These are phyloP conservation scores for Cordyceps javanica DNA, from an alignment of 2,329 filamentous ascomycete species.

Conservation along the genomic window DNA sequence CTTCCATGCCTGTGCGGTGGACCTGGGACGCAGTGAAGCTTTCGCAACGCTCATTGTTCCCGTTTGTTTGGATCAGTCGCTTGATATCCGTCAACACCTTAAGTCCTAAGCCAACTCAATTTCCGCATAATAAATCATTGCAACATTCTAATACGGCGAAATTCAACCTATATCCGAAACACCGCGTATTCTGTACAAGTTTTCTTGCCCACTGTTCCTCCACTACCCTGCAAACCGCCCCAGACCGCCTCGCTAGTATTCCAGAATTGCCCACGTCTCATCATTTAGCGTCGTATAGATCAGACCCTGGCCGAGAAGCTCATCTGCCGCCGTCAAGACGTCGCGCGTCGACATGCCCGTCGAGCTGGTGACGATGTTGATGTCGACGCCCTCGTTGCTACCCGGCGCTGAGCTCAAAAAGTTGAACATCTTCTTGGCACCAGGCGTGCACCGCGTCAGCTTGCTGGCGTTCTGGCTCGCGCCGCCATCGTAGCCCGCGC, in stretches of 20 bases:
- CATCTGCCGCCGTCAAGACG: slow-evolving; percentile 71
- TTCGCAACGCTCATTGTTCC: too few relatives aligned
- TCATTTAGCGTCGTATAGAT: slow-evolving; percentile 93
- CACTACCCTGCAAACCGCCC: not conserved
- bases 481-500: slow-evolving; percentile 30
- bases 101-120: not conserved
- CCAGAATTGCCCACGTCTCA: slow-evolving; percentile 81
- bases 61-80: too few relatives aligned
- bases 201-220: not conserved
- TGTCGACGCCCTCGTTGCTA: slow-evolving; percentile 76
- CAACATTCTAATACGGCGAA: slow-evolving; percentile 3
- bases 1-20: too few relatives aligned
- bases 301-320: slow-evolving; percentile 65
- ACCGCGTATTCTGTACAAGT: slow-evolving; percentile 7
- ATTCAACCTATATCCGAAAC: slow-evolving; percentile 11
- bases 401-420: slow-evolving; percentile 61
- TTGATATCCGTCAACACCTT: not conserved
- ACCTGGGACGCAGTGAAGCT: too few relatives aligned
- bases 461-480: slow-evolving; percentile 26
- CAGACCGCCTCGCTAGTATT: slow-evolving; percentile 39
- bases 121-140: too few relatives aligned
- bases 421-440: slow-evolving; percentile 65
- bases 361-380: slow-evolving; percentile 66
- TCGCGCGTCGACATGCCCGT: slow-evolving; percentile 62
- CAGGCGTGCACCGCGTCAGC: slow-evolving; percentile 43